A percentile compares a stretch with the other conserved stretches of the same genome.
Conservation (phyloP, 2,329 filamentous ascomycete genomes). For the Clonostachys solani region DNA sequence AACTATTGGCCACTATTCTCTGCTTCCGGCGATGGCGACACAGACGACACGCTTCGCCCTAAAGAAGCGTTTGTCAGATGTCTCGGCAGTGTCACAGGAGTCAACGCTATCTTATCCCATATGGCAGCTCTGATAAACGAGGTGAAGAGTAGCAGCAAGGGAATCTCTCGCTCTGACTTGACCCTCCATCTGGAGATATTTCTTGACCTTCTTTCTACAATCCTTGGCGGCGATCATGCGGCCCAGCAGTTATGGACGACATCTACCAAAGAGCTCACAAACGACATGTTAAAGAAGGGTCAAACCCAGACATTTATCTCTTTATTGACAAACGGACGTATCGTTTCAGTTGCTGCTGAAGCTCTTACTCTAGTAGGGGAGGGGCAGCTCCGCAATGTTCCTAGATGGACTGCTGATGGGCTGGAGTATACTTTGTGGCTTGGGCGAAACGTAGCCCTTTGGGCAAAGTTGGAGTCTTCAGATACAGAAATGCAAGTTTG, state of each 20-base stretch:
- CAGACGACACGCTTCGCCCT: slow-evolving; percentile 17
- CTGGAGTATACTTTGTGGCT: slow-evolving; percentile 68
- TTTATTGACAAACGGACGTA: slow-evolving; percentile 41
- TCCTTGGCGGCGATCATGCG: slow-evolving; percentile 32
- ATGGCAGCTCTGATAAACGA: slow-evolving; percentile 58
- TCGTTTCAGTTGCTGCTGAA: slow-evolving; percentile 48
- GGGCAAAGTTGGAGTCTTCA: slow-evolving; percentile 23
- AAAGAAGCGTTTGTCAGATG: slow-evolving; percentile 53
- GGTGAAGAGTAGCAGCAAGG: slow-evolving; percentile 30
- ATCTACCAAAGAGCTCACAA: slow-evolving; percentile 14
- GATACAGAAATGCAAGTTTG: slow-evolving; percentile 32
- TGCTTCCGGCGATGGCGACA: slow-evolving; percentile 21
- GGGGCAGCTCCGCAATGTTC: slow-evolving; percentile 14
- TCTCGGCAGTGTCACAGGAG: slow-evolving; percentile 68
- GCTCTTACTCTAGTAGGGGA: slow-evolving; percentile 45
- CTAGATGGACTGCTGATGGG: slow-evolving; percentile 61
- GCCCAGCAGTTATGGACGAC: slow-evolving; percentile 31
- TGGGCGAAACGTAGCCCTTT: slow-evolving; percentile 54
- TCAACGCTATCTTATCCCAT: slow-evolving; percentile 73
- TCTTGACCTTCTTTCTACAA: slow-evolving; percentile 34
- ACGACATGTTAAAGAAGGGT: slow-evolving; percentile 16
- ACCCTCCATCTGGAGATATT: slow-evolving; percentile 36
- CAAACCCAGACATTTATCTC: slow-evolving; percentile 32
- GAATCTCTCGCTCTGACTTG: slow-evolving; percentile 23
- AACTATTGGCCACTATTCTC: slow-evolving; percentile 74